A percentile compares a stretch with the other conserved stretches of the same genome.
Conservation (phyloP, 1,284 basidiomycete species). For the Exsudoporus floridanus region DNA sequence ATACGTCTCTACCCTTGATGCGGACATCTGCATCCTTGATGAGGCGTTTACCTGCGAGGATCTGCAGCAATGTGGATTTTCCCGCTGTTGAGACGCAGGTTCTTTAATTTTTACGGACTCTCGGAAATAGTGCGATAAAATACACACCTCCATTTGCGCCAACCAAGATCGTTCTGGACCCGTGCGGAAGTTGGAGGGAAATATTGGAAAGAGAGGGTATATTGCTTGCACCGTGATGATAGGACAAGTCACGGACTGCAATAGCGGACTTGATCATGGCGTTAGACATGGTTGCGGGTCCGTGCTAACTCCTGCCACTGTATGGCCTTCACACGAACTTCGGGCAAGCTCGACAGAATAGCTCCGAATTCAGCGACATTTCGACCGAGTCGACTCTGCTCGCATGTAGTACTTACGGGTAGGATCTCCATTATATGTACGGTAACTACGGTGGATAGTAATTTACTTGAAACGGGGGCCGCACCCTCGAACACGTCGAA, state of each 20-base stretch:
- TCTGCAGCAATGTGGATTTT: conserved; percentile 93
- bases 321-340: not conserved
- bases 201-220: conserved; percentile 63
- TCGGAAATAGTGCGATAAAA: not conserved
- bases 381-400: too few species aligned
- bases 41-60: conserved; percentile 91
- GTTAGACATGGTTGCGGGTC: conserved; percentile 1
- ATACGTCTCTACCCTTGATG: conserved; percentile 84
- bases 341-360: too few species aligned
- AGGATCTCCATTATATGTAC: not conserved
- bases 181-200: conserved; percentile 63
- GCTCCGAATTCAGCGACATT: too few species aligned
- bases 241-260: conserved; percentile 61
- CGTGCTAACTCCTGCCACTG: too few species aligned
- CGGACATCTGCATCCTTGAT: conserved; percentile 67
- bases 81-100: conserved; percentile 56
- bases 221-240: conserved; percentile 47
- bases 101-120: not conserved
- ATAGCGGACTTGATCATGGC: conserved; percentile 40
- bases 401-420: not conserved
- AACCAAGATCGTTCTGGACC: conserved; percentile 79
- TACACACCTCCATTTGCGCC: conserved; percentile 87
- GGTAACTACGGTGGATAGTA: not conserved
- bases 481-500: too few species aligned
- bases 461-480: too few species aligned